Conservation (phyloP, 805 yeast species). For the Lachancea waltii region DNA sequence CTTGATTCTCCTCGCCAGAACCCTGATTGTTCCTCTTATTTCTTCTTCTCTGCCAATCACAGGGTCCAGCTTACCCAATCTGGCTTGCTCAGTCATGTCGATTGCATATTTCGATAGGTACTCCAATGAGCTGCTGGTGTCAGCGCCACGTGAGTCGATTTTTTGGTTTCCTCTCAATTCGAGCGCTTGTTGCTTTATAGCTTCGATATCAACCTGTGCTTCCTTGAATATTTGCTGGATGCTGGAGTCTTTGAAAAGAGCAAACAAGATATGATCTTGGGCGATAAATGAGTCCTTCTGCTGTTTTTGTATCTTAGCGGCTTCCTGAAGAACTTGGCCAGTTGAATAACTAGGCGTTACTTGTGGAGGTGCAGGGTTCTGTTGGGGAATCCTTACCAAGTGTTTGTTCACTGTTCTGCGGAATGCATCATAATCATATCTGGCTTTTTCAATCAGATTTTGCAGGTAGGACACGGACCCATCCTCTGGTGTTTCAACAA, state of each 20-base stretch:
- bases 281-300: conserved; percentile 91
- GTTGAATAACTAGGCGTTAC: conserved; percentile 70
- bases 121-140: conserved; percentile 77
- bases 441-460: conserved; percentile 75
- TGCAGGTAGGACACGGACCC: conserved; percentile 62
- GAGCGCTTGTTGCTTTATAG: conserved; percentile 69
- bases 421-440: conserved; percentile 79
- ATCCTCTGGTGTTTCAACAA: conserved; percentile 56
- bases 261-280: conserved; percentile 87
- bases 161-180: conserved; percentile 83
- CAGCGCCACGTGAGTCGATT: conserved; percentile 92
- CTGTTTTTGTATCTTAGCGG: conserved; percentile 69
- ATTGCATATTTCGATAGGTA: conserved; percentile 84
- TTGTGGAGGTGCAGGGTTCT: conserved; percentile 82
- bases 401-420: conserved; percentile 76
- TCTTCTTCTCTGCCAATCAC: conserved; percentile 99
- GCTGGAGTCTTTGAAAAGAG: conserved; percentile 72
- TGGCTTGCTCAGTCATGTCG: conserved; percentile 88
- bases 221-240: conserved; percentile 70
- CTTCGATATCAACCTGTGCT: conserved; percentile 57
- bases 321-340: conserved; percentile 65
- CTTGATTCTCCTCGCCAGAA: conserved; percentile 93
- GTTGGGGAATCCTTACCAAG: conserved; percentile 79
- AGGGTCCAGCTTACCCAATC: conserved; percentile 93
- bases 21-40: conserved; percentile 89